Conservation (phyloP, 257 asterid genomes). For the Gardenia jasminoides region DNA sequence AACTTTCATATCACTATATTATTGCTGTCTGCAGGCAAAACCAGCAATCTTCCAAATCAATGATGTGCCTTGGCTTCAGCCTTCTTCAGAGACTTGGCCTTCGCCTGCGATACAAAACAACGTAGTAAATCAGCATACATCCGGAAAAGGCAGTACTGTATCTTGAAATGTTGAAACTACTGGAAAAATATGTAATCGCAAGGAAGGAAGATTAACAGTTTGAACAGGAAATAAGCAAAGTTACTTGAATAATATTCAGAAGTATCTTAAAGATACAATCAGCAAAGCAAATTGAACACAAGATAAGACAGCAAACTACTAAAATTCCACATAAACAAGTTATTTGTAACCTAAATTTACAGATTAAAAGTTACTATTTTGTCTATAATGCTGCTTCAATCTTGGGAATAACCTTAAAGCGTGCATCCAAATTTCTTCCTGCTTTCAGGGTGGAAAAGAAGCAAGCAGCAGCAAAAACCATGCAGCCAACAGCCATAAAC, state of each 20-base stretch:
- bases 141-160: not conserved
- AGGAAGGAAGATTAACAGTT: not conserved
- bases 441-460: not conserved
- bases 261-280: not conserved
- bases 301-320: not conserved
- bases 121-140: not conserved
- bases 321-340: not conserved
- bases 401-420: not conserved
- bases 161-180: no score
- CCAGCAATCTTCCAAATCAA: slow-evolving; percentile 27
- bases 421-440: not conserved
- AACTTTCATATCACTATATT: slow-evolving; percentile 25
- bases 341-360: not conserved
- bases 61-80: slow-evolving; percentile 71
- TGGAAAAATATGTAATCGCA: not conserved
- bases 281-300: not conserved
- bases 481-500: not conserved
- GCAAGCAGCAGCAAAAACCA: not conserved
- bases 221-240: not conserved
- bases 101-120: slow-evolving; percentile 25
- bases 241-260: no score
- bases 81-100: slow-evolving; percentile 70
- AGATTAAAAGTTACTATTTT: no score
- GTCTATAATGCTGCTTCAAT: not conserved
- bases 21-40: slow-evolving; percentile 35